A percentile compares a stretch with the other conserved stretches of the same genome.
Conservation (phyloP, 78 protist genomes). For the Bigelowiella natans region DNA sequence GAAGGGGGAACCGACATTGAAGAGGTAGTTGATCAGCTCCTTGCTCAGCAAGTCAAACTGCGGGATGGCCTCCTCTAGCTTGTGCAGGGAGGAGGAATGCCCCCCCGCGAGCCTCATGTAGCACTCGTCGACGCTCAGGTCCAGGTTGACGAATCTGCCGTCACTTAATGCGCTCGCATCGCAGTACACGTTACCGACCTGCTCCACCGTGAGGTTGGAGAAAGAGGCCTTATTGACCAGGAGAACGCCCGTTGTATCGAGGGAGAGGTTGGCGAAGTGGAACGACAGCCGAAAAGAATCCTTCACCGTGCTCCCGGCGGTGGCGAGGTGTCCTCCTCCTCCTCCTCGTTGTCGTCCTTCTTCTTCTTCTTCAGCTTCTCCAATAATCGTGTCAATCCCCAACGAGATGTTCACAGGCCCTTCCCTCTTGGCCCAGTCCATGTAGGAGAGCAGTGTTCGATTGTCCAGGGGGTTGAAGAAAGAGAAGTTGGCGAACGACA, state of each 20-base stretch:
- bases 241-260: background rate
- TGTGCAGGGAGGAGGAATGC: too few species aligned
- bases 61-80: too few species aligned
- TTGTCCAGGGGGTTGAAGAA: background rate
- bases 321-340: too few species aligned
- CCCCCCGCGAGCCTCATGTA: too few species aligned
- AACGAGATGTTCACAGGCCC: background rate
- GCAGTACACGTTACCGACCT: background rate
- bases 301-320: too few species aligned
- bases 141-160: too few species aligned
- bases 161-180: too few species aligned
- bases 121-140: too few species aligned
- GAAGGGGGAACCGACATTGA: too few species aligned
- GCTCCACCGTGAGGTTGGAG: background rate
- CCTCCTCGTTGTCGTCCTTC: too few species aligned
- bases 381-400: background rate
- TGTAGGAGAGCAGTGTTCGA: background rate
- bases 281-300: background rate
- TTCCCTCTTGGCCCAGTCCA: background rate
- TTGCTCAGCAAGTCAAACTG: too few species aligned
- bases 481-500: background rate
- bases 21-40: too few species aligned
- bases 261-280: background rate
- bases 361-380: background rate
- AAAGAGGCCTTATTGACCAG: background rate